A percentile compares a stretch with the other conserved stretches of the same genome.
Conservation (phyloP, 495 filamentous ascomycete species). For the Penicillium angulare region DNA sequence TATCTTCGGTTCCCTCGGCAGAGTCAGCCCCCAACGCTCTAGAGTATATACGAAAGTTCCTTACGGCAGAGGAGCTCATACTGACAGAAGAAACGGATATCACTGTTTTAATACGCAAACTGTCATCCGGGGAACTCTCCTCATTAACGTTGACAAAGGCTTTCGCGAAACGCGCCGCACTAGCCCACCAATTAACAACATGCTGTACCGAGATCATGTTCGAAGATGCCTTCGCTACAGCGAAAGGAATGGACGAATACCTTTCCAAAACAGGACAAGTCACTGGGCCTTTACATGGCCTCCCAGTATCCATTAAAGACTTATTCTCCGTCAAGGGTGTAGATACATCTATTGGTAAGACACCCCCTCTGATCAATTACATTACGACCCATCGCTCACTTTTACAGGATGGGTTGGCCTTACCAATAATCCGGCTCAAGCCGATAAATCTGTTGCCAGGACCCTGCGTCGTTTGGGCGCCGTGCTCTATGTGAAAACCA, state of each 20-base stretch:
- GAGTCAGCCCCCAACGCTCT: constrained; percentile 21
- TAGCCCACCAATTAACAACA: constrained; percentile 58
- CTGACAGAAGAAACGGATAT: constrained; percentile 51
- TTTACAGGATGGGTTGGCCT: constrained; percentile 44
- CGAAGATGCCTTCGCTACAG: constrained; percentile 40
- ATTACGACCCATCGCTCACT: too few species aligned
- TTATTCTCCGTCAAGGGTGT: constrained; percentile 58
- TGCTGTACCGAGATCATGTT: constrained; percentile 69
- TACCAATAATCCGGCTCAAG: constrained; percentile 27
- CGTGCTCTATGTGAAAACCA: constrained; percentile 64
- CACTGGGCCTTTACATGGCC: constrained; percentile 63
- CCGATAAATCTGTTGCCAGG: constrained; percentile 29
- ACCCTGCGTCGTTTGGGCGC: constrained; percentile 40
- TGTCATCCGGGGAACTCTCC: constrained; percentile 45
- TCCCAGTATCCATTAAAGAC: constrained; percentile 70
- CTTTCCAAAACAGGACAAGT: constrained; percentile 38
- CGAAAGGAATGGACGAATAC: constrained; percentile 42
- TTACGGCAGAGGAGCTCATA: constrained; percentile 45
- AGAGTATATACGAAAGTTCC: constrained; percentile 26
- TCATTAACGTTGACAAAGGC: constrained; percentile 50
- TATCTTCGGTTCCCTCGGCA: constrained; percentile 22
- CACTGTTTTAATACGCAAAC: constrained; percentile 37
- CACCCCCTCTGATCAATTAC: too few species aligned
- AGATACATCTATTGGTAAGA: constrained; percentile 44
- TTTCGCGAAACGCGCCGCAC: constrained; percentile 57